phyloP scores from a whole-genome alignment of 2,329 filamentous ascomycete genomes.

The Ascochyta fabae region DNA sequence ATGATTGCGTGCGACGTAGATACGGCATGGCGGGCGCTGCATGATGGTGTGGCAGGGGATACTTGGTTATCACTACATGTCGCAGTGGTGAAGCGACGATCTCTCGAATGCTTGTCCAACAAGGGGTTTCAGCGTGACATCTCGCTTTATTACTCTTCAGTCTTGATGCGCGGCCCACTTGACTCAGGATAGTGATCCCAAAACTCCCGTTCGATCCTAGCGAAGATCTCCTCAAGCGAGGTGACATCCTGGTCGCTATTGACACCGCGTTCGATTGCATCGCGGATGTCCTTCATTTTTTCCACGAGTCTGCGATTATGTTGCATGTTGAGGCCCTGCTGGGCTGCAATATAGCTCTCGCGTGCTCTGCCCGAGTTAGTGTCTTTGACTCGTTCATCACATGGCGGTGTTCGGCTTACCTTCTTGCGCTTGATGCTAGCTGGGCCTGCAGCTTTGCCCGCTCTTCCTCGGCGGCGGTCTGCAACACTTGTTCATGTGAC shows the following conservation, averaged over 20 bases:
- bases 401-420: not conserved
- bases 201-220: slow-evolving; percentile 8
- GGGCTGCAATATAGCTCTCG: slow-evolving; percentile 4
- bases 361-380: not conserved
- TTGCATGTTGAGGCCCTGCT: slow-evolving; percentile 1
- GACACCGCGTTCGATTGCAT: slow-evolving; percentile 8
- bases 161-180: not conserved
- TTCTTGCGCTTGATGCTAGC: slow-evolving; percentile 6
- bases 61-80: no score
- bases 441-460: slow-evolving; percentile 5
- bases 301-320: slow-evolving; percentile 3
- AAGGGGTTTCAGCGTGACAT: no score
- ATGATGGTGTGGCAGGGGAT: no score
- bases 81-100: no score
- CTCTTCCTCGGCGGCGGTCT: not conserved
- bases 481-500: slow-evolving; percentile 1
- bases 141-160: not conserved
- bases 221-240: slow-evolving; percentile 5
- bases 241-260: slow-evolving; percentile 3
- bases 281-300: slow-evolving; percentile 8
- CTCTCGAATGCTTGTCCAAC: no score
- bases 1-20: no score
- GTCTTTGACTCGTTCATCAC: not conserved
- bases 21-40: no score
- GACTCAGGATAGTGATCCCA: not conserved